These are phyloP conservation scores for Malus asiatica DNA, from an alignment of 306 rosid species.

Conservation along the genomic window DNA sequence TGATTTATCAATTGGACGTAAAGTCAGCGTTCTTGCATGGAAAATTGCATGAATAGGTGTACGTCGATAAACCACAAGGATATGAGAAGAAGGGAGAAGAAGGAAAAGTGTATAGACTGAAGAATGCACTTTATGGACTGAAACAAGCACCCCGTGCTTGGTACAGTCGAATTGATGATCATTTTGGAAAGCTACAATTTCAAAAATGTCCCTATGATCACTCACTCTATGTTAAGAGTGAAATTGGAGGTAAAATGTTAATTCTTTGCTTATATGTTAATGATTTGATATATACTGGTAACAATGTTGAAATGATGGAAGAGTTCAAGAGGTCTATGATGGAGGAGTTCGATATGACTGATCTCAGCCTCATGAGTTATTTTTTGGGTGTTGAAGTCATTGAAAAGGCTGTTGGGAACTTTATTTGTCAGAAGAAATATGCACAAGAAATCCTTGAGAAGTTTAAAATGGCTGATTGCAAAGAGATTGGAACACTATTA, in stretches of 20 bases:
- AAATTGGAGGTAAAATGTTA: accelerated
- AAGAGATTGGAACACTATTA: not conserved
- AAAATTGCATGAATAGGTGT: not conserved
- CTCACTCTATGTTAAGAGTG: not conserved
- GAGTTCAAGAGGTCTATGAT: not conserved
- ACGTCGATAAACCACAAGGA: not conserved
- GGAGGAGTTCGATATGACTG: not conserved
- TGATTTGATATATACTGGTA: not conserved
- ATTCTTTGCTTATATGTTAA: not conserved
- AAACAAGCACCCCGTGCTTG: not conserved
- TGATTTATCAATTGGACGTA: not conserved
- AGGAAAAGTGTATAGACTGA: not conserved
- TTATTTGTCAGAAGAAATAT: not conserved
- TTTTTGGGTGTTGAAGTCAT: not conserved
- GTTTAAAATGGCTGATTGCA: not conserved
- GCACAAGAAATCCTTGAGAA: not conserved
- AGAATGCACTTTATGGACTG: not conserved
- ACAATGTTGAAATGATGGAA: not conserved
- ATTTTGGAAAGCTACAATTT: not conserved
- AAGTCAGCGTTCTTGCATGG: not conserved
- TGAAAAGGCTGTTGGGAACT: not conserved
- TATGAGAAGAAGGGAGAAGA: not conserved
- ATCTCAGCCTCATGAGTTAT: not conserved
- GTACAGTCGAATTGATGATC: not conserved
- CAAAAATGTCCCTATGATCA: not conserved